Evolutionary conservation across 2,329 filamentous ascomycete genomes (phyloP), one percentile per base, ranked within the genome.

Genomic region (Microcera coccophila): DNA sequence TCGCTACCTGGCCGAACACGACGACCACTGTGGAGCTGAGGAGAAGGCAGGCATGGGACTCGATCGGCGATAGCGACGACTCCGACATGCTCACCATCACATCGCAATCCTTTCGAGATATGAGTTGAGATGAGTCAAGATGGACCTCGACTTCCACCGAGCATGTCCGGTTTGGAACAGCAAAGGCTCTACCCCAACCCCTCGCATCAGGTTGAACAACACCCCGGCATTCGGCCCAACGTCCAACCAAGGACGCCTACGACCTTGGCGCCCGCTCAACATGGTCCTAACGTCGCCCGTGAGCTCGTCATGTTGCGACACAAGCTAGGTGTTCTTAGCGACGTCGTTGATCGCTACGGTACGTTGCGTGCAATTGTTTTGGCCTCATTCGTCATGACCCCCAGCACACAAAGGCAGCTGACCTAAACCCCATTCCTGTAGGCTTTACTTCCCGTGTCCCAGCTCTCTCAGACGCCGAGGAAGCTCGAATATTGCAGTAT

Each of bases 231-330:
- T 53, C 71, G 76, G 54, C 68, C 74, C 48, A 71, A 70, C 57
- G n/a, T n/a, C n/a, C n/a, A n/a, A n/a, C n/a, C n/a, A n/a, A n/a
- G n/a, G n/a, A n/a, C n/a, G n/a, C 66, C 78, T 40, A 68, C 71
- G 43, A 65, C 66, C 45, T 61, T 78, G 36, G 65, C 77, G 14
- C 70, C 72, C 41, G 64, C 65, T 51, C 72, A 70, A 50, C 70
- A 73, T 62, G 68, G 68, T 36, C 66, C 70, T 39, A 71, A 76
- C 57, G 62, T 70, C 51, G 68, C 67, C 47, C 49, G 69, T 37
- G 77, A 81, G 64, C 63, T 78, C 20, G 67, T 70, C 39, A 77
- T 79, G 73, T 64, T 81, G 54, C 75, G 73, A 45, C 70, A 76
- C 61, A 81, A 80, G 61, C 63, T 74, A 42, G 70, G 67, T 44